Conservation (phyloP, 306 rosid species). For the Chamaecrista fasciculata region DNA sequence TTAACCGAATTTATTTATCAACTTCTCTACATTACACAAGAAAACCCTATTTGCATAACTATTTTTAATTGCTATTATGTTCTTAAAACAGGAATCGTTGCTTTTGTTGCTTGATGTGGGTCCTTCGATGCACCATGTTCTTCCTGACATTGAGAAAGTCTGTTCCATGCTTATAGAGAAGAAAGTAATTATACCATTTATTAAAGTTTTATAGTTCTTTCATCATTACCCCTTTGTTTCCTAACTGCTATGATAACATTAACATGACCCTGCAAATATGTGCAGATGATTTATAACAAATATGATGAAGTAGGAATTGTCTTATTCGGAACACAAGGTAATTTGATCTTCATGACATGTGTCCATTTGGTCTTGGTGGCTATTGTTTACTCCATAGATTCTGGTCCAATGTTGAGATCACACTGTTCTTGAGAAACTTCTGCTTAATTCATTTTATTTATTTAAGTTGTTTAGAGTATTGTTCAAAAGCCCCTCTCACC, state of each 20-base stretch:
- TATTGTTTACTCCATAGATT: neutral
- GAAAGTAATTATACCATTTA: conserved; percentile 45
- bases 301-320: conserved; percentile 72
- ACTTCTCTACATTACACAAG: neutral
- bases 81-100: conserved; percentile 56
- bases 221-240: neutral
- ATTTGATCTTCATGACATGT: conserved; percentile 1
- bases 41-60: neutral
- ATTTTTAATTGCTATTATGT: neutral
- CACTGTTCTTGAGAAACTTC: neutral
- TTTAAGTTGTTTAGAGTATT: neutral
- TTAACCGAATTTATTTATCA: neutral
- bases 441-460: conserved; percentile 8
- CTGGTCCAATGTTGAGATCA: neutral
- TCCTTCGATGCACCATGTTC: conserved; percentile 75
- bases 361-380: neutral
- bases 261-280: neutral
- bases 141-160: conserved; percentile 73
- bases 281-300: conserved; percentile 66
- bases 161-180: conserved; percentile 70
- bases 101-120: conserved; percentile 89
- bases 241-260: conserved; percentile 1
- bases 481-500: conserved; percentile 25
- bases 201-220: neutral
- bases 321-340: conserved; percentile 84